Evolutionary conservation across 73 alveolate species (phyloP).

Genomic region (Tetrahymena malaccensis): DNA sequence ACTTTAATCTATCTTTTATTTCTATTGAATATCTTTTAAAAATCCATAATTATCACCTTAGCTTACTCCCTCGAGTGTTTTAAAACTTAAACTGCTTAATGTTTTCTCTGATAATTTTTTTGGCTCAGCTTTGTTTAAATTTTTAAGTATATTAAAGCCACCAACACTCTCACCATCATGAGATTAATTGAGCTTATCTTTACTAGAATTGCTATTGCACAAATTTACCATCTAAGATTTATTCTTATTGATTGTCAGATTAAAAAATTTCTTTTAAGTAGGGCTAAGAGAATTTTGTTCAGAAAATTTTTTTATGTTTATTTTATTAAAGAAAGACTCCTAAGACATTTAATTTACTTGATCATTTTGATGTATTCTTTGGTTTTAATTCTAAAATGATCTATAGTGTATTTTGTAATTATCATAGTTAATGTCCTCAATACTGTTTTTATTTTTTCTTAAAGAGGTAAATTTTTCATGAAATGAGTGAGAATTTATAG

Average conservation of each 20-base stretch:
- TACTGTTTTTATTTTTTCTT: neutral
- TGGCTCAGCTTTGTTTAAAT: too few species aligned
- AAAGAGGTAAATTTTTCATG: neutral
- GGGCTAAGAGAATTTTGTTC: neutral
- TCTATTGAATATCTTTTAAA: neutral
- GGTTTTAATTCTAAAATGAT: neutral
- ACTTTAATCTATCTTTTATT: neutral
- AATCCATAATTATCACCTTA: neutral
- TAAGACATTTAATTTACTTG: neutral
- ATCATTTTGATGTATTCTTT: neutral
- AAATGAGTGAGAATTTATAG: neutral
- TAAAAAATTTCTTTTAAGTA: neutral
- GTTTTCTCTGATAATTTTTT: neutral
- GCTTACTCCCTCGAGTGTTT: neutral
- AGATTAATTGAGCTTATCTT: neutral
- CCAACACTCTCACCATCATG: neutral
- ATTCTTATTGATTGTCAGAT: too few species aligned
- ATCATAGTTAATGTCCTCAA: neutral
- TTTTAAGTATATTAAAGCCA: neutral
- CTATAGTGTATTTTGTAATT: neutral
- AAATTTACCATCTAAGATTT: neutral
- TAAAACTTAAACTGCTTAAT: neutral
- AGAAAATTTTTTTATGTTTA: too few species aligned
- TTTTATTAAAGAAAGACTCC: neutral
- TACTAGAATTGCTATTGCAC: neutral